Percentiles rank a stretch among this genome's conserved stretches.
Evolutionary conservation across 768 basidiomycete genomes (phyloP).

Genomic region (Podaxis pistillaris): DNA sequence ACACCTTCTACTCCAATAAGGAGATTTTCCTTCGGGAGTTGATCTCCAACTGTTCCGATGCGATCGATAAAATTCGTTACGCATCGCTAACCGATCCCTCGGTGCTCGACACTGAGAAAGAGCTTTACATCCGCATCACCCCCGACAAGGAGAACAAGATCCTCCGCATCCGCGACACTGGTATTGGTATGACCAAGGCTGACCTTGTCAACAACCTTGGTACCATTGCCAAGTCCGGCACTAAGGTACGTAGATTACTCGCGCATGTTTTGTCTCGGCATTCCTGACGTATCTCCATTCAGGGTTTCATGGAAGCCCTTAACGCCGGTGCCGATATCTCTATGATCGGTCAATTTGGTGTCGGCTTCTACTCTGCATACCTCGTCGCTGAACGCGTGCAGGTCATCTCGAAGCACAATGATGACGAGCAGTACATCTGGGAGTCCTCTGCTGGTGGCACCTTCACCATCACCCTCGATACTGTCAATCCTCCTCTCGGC

Average conservation of each 20-base stretch:
- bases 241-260: constrained; percentile 56
- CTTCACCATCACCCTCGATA: constrained; percentile 97
- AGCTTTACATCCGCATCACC: constrained; percentile 90
- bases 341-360: constrained; percentile 99
- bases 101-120: constrained; percentile 86
- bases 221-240: constrained; percentile 93
- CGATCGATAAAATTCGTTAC: constrained; percentile 98
- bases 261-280: constrained; percentile 1
- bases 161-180: constrained; percentile 89
- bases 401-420: constrained; percentile 99
- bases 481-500: constrained; percentile 83
- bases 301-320: constrained; percentile 99
- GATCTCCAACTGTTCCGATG: constrained; percentile 97
- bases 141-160: constrained; percentile 96
- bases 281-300: constrained; percentile 15
- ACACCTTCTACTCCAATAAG: constrained; percentile 99
- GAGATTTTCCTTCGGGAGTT: constrained; percentile 99
- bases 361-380: constrained; percentile 99
- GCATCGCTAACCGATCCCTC: constrained; percentile 92
- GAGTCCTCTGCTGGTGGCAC: constrained; percentile 99
- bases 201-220: constrained; percentile 99
- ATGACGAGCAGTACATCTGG: constrained; percentile 99
- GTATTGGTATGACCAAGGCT: constrained; percentile 99
- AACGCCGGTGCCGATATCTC: constrained; percentile 86
- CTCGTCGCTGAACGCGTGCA: constrained; percentile 98